Conservation (phyloP, 2,329 filamentous ascomycete species). For the Coniochaeta ligniaria region DNA sequence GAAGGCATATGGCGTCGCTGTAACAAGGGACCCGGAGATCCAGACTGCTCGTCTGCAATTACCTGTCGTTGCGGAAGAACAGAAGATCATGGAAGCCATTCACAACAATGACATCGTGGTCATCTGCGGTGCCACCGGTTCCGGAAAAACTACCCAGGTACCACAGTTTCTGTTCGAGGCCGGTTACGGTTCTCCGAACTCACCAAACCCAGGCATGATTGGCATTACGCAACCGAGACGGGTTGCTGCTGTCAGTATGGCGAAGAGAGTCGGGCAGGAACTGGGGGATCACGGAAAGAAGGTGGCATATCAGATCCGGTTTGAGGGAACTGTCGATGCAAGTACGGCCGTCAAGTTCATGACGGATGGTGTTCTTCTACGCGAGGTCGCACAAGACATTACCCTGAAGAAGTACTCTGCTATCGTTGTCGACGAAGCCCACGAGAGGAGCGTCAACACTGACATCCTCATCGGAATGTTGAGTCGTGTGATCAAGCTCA, state of each 20-base stretch:
- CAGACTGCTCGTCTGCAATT: slow-evolving; percentile 72
- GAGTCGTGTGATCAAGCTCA: slow-evolving; percentile 80
- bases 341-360: slow-evolving; percentile 96
- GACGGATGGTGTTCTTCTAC: slow-evolving; percentile 92
- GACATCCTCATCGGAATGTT: slow-evolving; percentile 98
- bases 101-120: slow-evolving; percentile 87
- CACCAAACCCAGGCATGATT: slow-evolving; percentile 84
- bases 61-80: slow-evolving; percentile 90
- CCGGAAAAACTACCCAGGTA: slow-evolving; percentile 94
- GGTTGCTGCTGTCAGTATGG: slow-evolving; percentile 95
- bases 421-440: slow-evolving; percentile 92
- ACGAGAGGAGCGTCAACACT: slow-evolving; percentile 95
- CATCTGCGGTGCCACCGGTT: slow-evolving; percentile 90
- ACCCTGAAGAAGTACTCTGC: slow-evolving; percentile 83
- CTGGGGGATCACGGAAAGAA: slow-evolving; percentile 67
- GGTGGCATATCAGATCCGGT: slow-evolving; percentile 92
- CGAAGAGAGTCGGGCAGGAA: slow-evolving; percentile 82
- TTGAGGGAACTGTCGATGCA: slow-evolving; percentile 73
- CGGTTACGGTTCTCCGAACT: slow-evolving; percentile 73
- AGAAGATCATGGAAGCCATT: slow-evolving; percentile 96
- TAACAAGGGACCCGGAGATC: slow-evolving; percentile 64
- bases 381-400: slow-evolving; percentile 87
- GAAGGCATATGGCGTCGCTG: slow-evolving; percentile 69
- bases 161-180: slow-evolving; percentile 95
- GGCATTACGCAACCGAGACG: slow-evolving; percentile 90